A percentile compares a stretch with the other conserved stretches of the same genome.
These are phyloP conservation scores for Excoecaria agallocha DNA, from an alignment of 345 rosid genomes.

Conservation along the genomic window DNA sequence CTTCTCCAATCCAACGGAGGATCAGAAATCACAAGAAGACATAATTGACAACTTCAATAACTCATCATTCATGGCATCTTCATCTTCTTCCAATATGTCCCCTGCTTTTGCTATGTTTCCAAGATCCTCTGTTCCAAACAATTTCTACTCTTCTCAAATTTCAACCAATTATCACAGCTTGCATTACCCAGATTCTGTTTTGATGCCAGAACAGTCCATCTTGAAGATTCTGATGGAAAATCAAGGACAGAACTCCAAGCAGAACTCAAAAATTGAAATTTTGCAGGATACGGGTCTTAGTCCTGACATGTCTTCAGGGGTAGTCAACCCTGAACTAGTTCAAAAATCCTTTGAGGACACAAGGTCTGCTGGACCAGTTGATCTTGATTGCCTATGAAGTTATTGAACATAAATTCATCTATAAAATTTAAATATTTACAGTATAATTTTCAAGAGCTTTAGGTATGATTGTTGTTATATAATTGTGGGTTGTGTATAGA, in stretches of 20 bases:
- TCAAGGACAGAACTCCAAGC: not conserved
- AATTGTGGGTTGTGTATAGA: slow-evolving; percentile 12
- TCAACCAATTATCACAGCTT: slow-evolving; percentile 1
- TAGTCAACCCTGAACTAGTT: slow-evolving; percentile 29
- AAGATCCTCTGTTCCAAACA: slow-evolving; percentile 17
- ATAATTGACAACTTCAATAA: slow-evolving; percentile 18
- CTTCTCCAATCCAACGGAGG: slow-evolving; percentile 30
- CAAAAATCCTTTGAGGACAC: slow-evolving; percentile 28
- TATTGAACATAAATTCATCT: slow-evolving; percentile 23
- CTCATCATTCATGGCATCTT: slow-evolving; percentile 8
- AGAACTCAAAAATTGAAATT: slow-evolving; percentile 9
- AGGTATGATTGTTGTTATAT: not conserved
- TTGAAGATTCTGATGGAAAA: slow-evolving; percentile 49
- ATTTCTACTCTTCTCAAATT: slow-evolving; percentile 5
- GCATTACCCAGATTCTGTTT: slow-evolving; percentile 12
- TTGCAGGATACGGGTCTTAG: slow-evolving; percentile 10
- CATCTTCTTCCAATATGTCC: slow-evolving; percentile 29
- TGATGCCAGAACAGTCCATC: slow-evolving; percentile 30
- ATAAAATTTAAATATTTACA: no score
- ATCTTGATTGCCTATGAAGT: slow-evolving; percentile 49
- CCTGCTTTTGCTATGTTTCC: slow-evolving; percentile 28
- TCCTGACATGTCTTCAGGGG: slow-evolving; percentile 15
- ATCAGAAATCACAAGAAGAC: slow-evolving; percentile 14
- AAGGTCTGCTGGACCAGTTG: slow-evolving; percentile 36
- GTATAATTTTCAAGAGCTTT: not conserved